Evolutionary conservation across 192 early-diverging fungal genomes (phyloP), one percentile per base, ranked within the genome.

Genomic region (Cetraspora pellucida): DNA sequence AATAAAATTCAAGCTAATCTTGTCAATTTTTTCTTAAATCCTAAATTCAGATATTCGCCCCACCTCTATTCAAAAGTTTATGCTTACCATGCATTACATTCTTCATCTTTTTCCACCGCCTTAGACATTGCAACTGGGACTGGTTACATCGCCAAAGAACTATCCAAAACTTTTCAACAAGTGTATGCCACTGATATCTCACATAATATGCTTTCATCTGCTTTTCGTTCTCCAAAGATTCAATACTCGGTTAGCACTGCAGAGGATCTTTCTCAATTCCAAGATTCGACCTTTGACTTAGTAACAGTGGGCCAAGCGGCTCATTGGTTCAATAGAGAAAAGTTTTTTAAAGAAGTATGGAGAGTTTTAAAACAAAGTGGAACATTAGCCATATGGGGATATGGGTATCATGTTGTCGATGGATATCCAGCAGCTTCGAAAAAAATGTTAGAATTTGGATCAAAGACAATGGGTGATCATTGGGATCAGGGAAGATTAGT

Each of bases 301-400:
- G 65, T 89, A 13, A 87, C 87, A 0, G 64, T 81, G 1, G 85
- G 84, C 1, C 85, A 88, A 25, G 84, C 85, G 0, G 69, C 84
- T 45, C 87, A 89, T 61, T 91, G 89, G 89, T 86, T 91, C 25
- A 81, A 89, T 43, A 81, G 86, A 28, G 77, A 80, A 21, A 52
- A 50, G 14, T 91, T 91, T 76, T 90, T 86, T 64, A 79, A 83
- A 5, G 87, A 89, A 70, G 79, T 82, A 52, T 82, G 84, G 61
- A 84, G 87, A n/a, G 87, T 89, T 8, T 81, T 91, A 19, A 88
- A 88, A 50, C 88, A 87, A n/a, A 69, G 55, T 1, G 90, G 90
- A 10, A 90, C 89, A 0, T 79, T 91, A 54, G 87, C 86, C 5
- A 77, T 87, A 2, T 85, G 85, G 44, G 82, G 81, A 10, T 91